Conservation (phyloP, 2,329 filamentous ascomycete species). For the Hymenoscyphus infarciens region DNA sequence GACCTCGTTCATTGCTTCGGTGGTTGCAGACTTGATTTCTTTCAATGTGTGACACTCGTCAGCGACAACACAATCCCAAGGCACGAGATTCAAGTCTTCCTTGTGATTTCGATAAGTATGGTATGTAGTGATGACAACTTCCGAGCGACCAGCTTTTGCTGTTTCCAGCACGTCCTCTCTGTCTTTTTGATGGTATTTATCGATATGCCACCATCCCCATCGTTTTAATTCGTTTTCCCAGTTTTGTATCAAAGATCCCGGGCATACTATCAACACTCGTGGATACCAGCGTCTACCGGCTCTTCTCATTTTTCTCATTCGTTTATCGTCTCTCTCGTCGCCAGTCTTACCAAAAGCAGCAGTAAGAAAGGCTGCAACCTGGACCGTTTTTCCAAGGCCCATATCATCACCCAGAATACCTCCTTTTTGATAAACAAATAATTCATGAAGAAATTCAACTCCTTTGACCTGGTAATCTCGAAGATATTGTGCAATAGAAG, state of each 20-base stretch:
- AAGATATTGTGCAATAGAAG: constrained; percentile 84
- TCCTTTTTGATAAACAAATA: constrained; percentile 88
- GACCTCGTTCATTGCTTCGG: constrained; percentile 81
- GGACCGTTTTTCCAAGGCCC: constrained; percentile 95
- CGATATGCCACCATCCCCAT: constrained; percentile 96
- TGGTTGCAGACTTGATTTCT: constrained; percentile 70
- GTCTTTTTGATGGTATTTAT: constrained; percentile 69
- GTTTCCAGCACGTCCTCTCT: constrained; percentile 70
- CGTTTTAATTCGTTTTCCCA: constrained; percentile 82
- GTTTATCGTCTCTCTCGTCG: constrained; percentile 78
- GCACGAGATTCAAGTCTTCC: constrained; percentile 71
- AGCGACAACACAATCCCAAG: constrained; percentile 92
- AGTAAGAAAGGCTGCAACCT: constrained; percentile 88
- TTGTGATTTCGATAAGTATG: constrained; percentile 79
- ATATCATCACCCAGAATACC: constrained; percentile 91
- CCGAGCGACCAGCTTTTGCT: constrained; percentile 71
- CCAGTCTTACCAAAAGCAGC: constrained; percentile 92
- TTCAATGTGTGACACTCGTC: constrained; percentile 94
- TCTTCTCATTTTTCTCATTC: constrained; percentile 81
- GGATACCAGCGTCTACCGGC: constrained; percentile 69
- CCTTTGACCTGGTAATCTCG: constrained; percentile 89
- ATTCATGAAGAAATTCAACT: constrained; percentile 77
- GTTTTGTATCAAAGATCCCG: constrained; percentile 82
- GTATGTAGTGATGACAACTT: constrained; percentile 95
- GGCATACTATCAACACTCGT: constrained; percentile 79